These are phyloP conservation scores for Stachybotrys chartarum DNA, from an alignment of 2,329 filamentous ascomycete genomes.

Conservation along the genomic window DNA sequence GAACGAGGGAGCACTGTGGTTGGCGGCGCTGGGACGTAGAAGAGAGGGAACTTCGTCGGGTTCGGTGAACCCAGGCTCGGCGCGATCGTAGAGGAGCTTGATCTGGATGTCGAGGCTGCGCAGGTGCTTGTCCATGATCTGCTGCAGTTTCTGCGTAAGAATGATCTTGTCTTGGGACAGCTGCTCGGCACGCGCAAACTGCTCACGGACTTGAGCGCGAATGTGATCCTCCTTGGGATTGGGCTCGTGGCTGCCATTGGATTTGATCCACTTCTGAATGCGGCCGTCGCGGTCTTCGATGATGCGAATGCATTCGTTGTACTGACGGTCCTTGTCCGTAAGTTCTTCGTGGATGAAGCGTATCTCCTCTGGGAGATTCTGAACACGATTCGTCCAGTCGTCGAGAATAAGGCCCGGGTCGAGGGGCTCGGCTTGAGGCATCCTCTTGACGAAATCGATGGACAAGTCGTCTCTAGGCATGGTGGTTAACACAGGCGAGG, in stretches of 20 bases:
- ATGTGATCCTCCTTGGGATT: conserved; percentile 71
- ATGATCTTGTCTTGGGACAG: conserved; percentile 70
- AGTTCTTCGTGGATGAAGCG: conserved; percentile 81
- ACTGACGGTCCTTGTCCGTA: conserved; percentile 67
- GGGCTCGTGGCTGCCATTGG: conserved; percentile 63
- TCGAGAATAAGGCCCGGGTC: conserved; percentile 67
- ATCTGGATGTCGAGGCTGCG: conserved; percentile 56
- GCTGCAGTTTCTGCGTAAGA: conserved; percentile 57
- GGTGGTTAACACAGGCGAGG: conserved; percentile 42
- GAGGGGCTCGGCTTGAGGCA: conserved; percentile 54
- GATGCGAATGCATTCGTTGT: conserved; percentile 59
- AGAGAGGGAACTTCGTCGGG: conserved; percentile 58
- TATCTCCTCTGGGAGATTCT: conserved; percentile 76
- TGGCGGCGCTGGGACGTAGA: conserved; percentile 50
- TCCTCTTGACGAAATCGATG: conserved; percentile 63
- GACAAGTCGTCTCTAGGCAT: conserved; percentile 69
- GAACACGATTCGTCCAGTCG: conserved; percentile 67
- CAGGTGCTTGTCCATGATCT: conserved; percentile 54
- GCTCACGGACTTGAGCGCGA: conserved; percentile 58
- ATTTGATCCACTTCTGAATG: conserved; percentile 76
- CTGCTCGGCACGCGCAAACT: conserved; percentile 60
- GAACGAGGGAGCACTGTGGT: conserved; percentile 33
- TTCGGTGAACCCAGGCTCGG: conserved; percentile 54
- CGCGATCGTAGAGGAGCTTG: conserved; percentile 53
- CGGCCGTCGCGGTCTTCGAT: conserved; percentile 67